A percentile compares a stretch with the other conserved stretches of the same genome.
phyloP scores from a whole-genome alignment of 345 rosid species.

The Pelargonium nanum region DNA sequence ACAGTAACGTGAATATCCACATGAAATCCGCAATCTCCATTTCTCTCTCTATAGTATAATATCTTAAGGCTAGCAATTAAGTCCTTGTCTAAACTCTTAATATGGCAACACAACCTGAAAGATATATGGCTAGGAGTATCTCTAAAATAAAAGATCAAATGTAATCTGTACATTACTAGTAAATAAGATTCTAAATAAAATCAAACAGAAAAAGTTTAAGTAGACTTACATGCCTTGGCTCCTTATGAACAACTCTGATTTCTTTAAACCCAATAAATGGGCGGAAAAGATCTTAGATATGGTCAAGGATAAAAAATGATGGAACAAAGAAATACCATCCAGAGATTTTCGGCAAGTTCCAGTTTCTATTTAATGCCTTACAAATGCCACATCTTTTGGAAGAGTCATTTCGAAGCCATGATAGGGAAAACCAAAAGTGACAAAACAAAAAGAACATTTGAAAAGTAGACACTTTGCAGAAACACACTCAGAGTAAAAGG shows the following conservation, averaged over 20 bases:
- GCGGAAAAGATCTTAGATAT: constrained; percentile 40
- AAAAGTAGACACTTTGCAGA: background rate
- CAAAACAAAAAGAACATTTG: background rate
- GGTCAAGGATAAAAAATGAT: constrained; percentile 19
- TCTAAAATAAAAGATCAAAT: background rate
- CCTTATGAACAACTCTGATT: constrained; percentile 49
- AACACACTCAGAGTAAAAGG: constrained; percentile 20
- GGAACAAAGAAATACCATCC: background rate
- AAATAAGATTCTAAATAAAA: background rate
- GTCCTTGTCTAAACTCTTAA: no score
- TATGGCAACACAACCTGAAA: background rate
- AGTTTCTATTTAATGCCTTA: no score
- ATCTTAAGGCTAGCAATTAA: no score
- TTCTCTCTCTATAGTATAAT: no score
- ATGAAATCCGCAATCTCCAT: no score
- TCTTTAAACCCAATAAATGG: constrained; percentile 53
- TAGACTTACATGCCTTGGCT: constrained; percentile 40
- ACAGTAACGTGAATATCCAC: no score
- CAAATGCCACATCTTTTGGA: no score
- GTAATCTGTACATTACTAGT: background rate
- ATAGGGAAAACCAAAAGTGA: background rate
- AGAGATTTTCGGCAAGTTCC: background rate
- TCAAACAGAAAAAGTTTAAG: background rate
- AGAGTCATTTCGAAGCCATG: background rate
- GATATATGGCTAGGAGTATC: background rate